Evolutionary conservation across 192 early-diverging fungal species (phyloP).

Genomic region (Entomortierella chlamydospora): DNA sequence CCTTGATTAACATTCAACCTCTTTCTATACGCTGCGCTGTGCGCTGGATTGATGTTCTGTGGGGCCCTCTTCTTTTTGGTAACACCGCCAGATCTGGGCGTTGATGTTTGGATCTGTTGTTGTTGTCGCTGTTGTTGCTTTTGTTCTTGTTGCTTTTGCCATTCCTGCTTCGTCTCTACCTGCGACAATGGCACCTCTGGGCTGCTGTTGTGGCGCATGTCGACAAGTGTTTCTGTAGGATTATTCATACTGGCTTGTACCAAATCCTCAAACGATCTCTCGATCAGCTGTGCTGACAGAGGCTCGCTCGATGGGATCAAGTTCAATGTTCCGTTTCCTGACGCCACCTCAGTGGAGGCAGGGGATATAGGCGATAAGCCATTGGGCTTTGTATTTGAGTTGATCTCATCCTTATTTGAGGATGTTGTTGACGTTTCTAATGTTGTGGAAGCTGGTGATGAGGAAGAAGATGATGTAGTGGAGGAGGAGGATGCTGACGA

Average conservation of each 20-base stretch:
- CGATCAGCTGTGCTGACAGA: constrained; percentile 9
- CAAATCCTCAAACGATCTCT: constrained; percentile 18
- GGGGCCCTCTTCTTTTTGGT: constrained; percentile 25
- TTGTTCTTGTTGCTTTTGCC: neutral
- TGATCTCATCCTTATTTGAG: neutral
- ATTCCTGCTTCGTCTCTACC: neutral
- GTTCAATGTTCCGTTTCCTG: neutral
- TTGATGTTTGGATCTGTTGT: neutral
- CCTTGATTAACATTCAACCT: constrained; percentile 55
- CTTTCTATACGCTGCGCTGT: constrained; percentile 44
- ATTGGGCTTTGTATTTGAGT: neutral
- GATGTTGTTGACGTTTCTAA: constrained; percentile 2
- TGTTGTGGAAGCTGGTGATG: constrained; percentile 2
- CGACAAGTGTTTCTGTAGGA: neutral
- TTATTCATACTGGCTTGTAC: constrained; percentile 7
- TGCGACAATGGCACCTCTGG: neutral
- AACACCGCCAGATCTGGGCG: neutral
- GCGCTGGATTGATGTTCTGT: constrained; percentile 25
- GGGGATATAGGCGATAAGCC: neutral
- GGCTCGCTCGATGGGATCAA: neutral
- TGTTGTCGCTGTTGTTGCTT: neutral
- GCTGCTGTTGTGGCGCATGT: neutral
- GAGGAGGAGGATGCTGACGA: constrained; percentile 19
- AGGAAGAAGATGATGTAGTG: constrained; percentile 3
- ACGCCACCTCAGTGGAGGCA: neutral